Conservation (phyloP, 2,329 filamentous ascomycete species). For the Cercospora berteroae region DNA sequence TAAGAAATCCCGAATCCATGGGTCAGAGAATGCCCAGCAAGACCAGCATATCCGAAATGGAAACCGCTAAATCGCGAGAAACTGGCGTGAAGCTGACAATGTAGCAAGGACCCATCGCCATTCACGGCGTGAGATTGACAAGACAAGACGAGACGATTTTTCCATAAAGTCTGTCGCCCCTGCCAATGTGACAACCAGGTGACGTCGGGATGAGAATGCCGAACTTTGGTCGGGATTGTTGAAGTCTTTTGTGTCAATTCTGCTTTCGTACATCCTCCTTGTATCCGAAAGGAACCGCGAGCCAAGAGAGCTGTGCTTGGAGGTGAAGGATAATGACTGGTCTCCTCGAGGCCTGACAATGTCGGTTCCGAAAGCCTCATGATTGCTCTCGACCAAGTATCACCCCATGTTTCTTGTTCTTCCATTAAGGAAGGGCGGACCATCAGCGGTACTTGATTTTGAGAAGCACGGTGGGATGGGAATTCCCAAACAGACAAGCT, state of each 20-base stretch:
- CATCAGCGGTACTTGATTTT: neutral
- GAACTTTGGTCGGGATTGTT: neutral
- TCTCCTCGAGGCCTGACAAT: too few species aligned
- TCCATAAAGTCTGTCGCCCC: constrained; percentile 1
- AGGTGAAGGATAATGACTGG: too few species aligned
- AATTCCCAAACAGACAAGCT: neutral
- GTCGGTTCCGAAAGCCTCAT: neutral
- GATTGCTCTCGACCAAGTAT: neutral
- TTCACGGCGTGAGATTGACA: neutral
- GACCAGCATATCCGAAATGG: neutral
- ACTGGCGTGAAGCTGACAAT: neutral
- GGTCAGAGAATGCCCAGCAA: neutral
- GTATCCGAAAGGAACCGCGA: neutral
- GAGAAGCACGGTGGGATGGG: neutral
- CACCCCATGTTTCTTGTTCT: neutral
- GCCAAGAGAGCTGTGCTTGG: neutral
- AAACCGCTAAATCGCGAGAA: neutral
- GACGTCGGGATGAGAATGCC: neutral
- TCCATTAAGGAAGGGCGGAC: neutral
- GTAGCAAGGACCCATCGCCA: neutral
- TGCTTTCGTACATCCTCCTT: neutral
- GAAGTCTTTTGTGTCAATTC: neutral
- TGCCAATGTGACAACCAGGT: constrained; percentile 4
- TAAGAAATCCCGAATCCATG: neutral
- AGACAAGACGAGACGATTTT: neutral